phyloP scores from a whole-genome alignment of 108 stramenopile species.

The Cyclotella baltica region DNA sequence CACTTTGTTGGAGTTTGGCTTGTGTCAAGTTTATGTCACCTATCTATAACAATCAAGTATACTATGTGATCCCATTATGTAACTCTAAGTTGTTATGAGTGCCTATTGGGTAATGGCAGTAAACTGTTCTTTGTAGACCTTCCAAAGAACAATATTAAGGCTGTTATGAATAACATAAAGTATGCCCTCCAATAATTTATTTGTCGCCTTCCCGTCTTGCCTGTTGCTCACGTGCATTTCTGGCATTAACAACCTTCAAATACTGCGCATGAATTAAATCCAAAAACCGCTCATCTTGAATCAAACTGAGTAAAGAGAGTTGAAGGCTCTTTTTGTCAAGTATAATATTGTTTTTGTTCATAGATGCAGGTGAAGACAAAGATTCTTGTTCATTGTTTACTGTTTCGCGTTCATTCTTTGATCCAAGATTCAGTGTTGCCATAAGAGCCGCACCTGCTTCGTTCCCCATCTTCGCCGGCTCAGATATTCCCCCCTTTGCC shows the following conservation, averaged over 20 bases:
- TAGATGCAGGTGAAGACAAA: not conserved
- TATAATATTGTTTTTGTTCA: constrained; percentile 32
- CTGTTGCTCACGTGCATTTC: constrained; percentile 47
- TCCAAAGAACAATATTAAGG: too few relatives aligned
- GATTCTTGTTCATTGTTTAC: not conserved
- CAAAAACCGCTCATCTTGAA: constrained; percentile 91
- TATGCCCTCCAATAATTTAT: not conserved
- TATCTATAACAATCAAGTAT: too few relatives aligned
- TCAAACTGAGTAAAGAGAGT: constrained; percentile 76
- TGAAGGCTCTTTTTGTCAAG: constrained; percentile 88
- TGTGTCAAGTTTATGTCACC: too few relatives aligned
- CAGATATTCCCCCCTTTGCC: not conserved
- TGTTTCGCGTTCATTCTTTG: constrained; percentile 2
- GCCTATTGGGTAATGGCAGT: too few relatives aligned
- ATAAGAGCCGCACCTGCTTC: constrained; percentile 53
- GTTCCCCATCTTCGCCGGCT: not conserved
- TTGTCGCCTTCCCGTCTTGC: not conserved
- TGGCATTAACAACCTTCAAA: constrained; percentile 78
- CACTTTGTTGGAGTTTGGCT: too few relatives aligned
- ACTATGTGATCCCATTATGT: too few relatives aligned
- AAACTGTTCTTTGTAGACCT: too few relatives aligned
- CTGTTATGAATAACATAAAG: not conserved
- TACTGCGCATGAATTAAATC: constrained; percentile 91
- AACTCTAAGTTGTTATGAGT: too few relatives aligned
- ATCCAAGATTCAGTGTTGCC: constrained; percentile 38